Conservation (phyloP, 2,329 filamentous ascomycete species). For the Stachybotrys chartarum region DNA sequence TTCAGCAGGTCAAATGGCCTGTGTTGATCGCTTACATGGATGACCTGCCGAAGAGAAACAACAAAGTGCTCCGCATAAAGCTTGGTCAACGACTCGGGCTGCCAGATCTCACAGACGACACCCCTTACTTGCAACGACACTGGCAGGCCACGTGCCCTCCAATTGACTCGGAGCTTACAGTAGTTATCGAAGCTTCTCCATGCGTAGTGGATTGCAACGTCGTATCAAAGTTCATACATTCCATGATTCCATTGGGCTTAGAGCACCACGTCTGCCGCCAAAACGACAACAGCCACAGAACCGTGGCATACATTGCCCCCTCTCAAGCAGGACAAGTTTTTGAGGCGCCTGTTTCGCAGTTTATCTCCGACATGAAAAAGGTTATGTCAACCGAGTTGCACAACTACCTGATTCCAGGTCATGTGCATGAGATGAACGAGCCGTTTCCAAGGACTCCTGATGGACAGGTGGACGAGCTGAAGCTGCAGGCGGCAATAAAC, state of each 20-base stretch:
- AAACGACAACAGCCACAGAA: slow-evolving; percentile 1
- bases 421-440: slow-evolving; percentile 22
- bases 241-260: slow-evolving; percentile 8
- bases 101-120: slow-evolving; percentile 35
- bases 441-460: slow-evolving; percentile 24
- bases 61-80: slow-evolving; percentile 49
- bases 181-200: slow-evolving; percentile 25
- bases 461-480: slow-evolving; percentile 25
- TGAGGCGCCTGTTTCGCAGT: neutral
- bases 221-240: slow-evolving; percentile 15
- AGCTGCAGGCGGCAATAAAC: slow-evolving; percentile 24
- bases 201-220: slow-evolving; percentile 24
- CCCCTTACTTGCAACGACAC: slow-evolving; percentile 35
- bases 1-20: slow-evolving; percentile 48
- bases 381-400: slow-evolving; percentile 11
- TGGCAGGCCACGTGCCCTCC: slow-evolving; percentile 42
- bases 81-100: slow-evolving; percentile 40
- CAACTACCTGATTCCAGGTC: slow-evolving; percentile 31
- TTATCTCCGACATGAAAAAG: slow-evolving; percentile 8
- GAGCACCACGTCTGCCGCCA: slow-evolving; percentile 9
- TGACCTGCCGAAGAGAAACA: slow-evolving; percentile 46
- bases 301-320: slow-evolving; percentile 16
- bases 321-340: neutral
- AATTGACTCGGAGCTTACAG: slow-evolving; percentile 36
- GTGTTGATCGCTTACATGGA: slow-evolving; percentile 47